Conservation (phyloP, 2,329 filamentous ascomycete genomes). For the Monosporascus ibericus region DNA sequence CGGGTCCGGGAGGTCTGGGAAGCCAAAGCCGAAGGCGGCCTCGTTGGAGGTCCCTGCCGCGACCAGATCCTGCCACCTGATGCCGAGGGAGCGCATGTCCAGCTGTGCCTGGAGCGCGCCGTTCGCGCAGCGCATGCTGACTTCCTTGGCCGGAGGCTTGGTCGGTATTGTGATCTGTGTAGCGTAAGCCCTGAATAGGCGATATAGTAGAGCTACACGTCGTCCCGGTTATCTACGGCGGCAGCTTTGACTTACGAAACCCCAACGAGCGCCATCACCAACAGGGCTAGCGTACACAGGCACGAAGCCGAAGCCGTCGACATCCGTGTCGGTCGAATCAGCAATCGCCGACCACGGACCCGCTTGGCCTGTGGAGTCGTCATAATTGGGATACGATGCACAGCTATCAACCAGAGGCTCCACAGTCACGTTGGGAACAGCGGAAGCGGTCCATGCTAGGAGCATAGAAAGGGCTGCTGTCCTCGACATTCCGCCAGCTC, state of each 20-base stretch:
- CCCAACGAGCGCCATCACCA: constrained; percentile 12
- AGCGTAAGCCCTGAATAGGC: too few relatives aligned
- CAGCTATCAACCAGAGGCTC: constrained; percentile 8
- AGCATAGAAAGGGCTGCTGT: background rate
- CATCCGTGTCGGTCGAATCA: constrained; percentile 9
- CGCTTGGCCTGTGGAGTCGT: constrained; percentile 9
- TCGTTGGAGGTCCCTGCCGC: constrained; percentile 16
- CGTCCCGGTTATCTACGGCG: background rate
- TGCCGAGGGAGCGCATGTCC: constrained; percentile 8
- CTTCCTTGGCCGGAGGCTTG: constrained; percentile 3
- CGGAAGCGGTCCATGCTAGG: background rate
- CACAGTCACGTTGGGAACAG: constrained; percentile 10
- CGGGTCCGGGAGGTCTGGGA: constrained; percentile 13
- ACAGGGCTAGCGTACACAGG: constrained; percentile 13
- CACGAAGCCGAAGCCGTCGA: constrained; percentile 10
- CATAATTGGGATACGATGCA: constrained; percentile 9
- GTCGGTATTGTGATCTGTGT: constrained; percentile 12
- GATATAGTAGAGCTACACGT: too few relatives aligned
- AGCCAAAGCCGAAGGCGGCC: constrained; percentile 14
- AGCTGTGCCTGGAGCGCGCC: constrained; percentile 12
- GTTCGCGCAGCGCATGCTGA: constrained; percentile 10
- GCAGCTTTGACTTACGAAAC: constrained; percentile 8
- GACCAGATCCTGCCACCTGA: constrained; percentile 11
- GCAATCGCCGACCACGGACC: constrained; percentile 5
- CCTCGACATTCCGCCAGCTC: background rate